Conservation (phyloP, 1,284 basidiomycete genomes). For the Cryptococcus sp. region DNA sequence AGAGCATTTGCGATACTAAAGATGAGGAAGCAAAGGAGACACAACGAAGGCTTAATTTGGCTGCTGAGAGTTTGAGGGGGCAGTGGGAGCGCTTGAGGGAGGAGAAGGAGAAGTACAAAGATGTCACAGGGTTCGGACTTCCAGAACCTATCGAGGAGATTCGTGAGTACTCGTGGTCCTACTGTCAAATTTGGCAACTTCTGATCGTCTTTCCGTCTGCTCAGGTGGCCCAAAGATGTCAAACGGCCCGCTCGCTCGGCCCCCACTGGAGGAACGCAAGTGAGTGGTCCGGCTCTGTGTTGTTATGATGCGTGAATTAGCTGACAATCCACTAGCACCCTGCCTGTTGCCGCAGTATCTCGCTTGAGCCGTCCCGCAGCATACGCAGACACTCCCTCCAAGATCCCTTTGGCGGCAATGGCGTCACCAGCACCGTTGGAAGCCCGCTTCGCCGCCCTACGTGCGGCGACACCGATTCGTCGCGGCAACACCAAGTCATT, state of each 20-base stretch:
- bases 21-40: slow-evolving; percentile 72
- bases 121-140: slow-evolving; percentile 9
- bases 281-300: slow-evolving; percentile 21
- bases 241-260: slow-evolving; percentile 23
- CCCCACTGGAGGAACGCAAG: slow-evolving; percentile 40
- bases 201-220: slow-evolving; percentile 1
- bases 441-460: slow-evolving; percentile 13
- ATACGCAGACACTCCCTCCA: slow-evolving; percentile 49
- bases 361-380: slow-evolving; percentile 23
- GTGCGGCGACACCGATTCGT: slow-evolving; percentile 29
- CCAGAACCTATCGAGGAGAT: slow-evolving; percentile 8
- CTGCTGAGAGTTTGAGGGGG: slow-evolving; percentile 59
- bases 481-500: slow-evolving; percentile 45
- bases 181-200: background rate
- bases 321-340: slow-evolving; percentile 20
- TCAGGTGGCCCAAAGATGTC: slow-evolving; percentile 16
- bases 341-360: slow-evolving; percentile 25
- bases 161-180: slow-evolving; percentile 4
- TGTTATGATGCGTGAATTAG: background rate
- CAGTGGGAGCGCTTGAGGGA: slow-evolving; percentile 57
- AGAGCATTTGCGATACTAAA: slow-evolving; percentile 68
- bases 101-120: slow-evolving; percentile 58
- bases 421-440: slow-evolving; percentile 24
- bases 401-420: slow-evolving; percentile 36
- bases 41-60: slow-evolving; percentile 65